Conservation (phyloP, 1,139 yeast species). For the Chernovozyma aurita region DNA sequence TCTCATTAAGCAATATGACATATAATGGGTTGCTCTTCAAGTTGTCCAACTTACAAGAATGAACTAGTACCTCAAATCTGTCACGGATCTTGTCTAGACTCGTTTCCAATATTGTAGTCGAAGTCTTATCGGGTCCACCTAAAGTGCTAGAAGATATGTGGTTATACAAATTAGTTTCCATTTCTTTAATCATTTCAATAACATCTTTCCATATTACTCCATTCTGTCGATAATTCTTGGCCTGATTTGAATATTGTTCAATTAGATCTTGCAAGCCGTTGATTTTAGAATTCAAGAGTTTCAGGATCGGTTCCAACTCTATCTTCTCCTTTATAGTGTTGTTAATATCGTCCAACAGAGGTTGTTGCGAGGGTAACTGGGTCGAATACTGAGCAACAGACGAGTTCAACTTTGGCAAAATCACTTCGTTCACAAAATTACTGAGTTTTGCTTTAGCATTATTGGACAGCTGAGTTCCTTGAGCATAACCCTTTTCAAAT, state of each 20-base stretch:
- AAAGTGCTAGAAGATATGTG: slow-evolving; percentile 3
- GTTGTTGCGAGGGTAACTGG: background rate
- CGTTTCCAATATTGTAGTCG: background rate
- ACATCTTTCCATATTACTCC: slow-evolving; percentile 37
- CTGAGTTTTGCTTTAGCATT: slow-evolving; percentile 17
- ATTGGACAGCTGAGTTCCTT: slow-evolving; percentile 28
- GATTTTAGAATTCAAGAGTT: slow-evolving; percentile 24
- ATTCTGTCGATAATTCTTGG: slow-evolving; percentile 28
- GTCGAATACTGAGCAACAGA: background rate
- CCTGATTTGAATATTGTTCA: slow-evolving; percentile 20
- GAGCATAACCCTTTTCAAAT: slow-evolving; percentile 32
- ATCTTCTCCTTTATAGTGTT: slow-evolving; percentile 32
- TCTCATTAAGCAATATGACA: slow-evolving; percentile 19
- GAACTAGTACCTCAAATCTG: slow-evolving; percentile 4
- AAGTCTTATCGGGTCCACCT: background rate
- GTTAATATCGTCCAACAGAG: slow-evolving; percentile 26
- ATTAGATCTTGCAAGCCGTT: slow-evolving; percentile 27
- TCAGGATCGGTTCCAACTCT: slow-evolving; percentile 31
- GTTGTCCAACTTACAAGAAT: slow-evolving; percentile 1
- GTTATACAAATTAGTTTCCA: slow-evolving; percentile 12
- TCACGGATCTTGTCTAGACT: background rate
- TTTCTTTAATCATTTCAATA: slow-evolving; percentile 20
- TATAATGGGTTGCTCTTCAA: slow-evolving; percentile 7
- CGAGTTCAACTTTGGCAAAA: slow-evolving; percentile 2
- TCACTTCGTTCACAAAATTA: slow-evolving; percentile 1